Conservation (phyloP, 164 flowering plant genomes). For the Kalanchoe fedtschenkoi region DNA sequence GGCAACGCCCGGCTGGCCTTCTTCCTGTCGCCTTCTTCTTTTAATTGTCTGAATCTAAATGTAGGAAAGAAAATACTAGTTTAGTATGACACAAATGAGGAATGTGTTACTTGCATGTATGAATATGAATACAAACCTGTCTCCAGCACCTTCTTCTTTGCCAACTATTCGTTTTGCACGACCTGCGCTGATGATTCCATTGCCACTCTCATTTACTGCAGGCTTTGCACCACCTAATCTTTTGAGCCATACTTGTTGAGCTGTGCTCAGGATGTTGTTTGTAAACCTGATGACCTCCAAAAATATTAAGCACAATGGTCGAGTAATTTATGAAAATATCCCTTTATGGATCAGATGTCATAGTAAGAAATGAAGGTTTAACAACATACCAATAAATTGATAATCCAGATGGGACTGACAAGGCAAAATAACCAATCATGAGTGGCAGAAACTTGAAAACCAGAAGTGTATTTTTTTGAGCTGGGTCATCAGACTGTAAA, state of each 20-base stretch:
- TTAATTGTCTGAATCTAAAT: slow-evolving; percentile 58
- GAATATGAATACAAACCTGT: slow-evolving; percentile 40
- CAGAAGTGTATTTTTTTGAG: slow-evolving; percentile 84
- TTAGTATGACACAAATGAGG: slow-evolving; percentile 6
- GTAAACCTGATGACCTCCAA: slow-evolving; percentile 63
- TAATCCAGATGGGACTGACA: slow-evolving; percentile 94
- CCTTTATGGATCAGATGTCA: background rate
- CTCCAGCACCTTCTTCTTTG: slow-evolving; percentile 48
- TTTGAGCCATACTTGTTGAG: slow-evolving; percentile 94
- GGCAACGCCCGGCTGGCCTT: slow-evolving; percentile 43
- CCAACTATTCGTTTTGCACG: slow-evolving; percentile 64
- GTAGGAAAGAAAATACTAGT: slow-evolving; percentile 5
- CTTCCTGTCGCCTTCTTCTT: slow-evolving; percentile 51
- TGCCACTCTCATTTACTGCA: slow-evolving; percentile 57
- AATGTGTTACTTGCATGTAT: background rate
- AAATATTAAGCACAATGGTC: too few species aligned
- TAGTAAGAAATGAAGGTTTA: background rate
- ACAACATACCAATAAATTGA: slow-evolving; percentile 86
- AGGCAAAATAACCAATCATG: slow-evolving; percentile 96
- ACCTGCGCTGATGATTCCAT: slow-evolving; percentile 87
- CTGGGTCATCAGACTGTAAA: slow-evolving; percentile 81
- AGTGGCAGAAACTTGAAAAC: slow-evolving; percentile 92
- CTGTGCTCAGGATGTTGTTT: slow-evolving; percentile 88
- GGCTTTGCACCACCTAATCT: slow-evolving; percentile 96
- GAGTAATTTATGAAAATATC: too few species aligned